Conservation (phyloP, 2,329 filamentous ascomycete species). For the Pseudogymnoascus sp. region DNA sequence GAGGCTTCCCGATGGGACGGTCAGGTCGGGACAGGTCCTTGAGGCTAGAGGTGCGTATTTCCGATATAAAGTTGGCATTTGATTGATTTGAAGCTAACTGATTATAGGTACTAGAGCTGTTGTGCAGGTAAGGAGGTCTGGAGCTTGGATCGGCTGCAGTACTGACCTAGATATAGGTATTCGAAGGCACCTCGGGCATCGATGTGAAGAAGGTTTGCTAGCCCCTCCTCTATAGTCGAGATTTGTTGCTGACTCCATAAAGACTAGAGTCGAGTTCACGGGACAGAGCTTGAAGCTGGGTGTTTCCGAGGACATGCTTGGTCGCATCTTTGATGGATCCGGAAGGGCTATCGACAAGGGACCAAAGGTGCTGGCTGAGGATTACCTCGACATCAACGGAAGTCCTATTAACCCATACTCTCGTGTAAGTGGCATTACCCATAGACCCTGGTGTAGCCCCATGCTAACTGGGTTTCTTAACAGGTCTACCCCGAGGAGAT, state of each 20-base stretch:
- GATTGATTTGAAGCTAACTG: conserved; percentile 16
- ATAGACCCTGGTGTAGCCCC: background rate
- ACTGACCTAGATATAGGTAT: conserved; percentile 57
- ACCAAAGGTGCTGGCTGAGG: conserved; percentile 93
- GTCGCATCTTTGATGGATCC: conserved; percentile 96
- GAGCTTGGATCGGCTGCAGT: conserved; percentile 11
- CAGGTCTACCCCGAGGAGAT: conserved; percentile 99
- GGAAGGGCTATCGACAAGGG: conserved; percentile 98
- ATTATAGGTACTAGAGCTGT: conserved; percentile 76
- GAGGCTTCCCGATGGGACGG: conserved; percentile 89
- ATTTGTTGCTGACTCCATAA: conserved; percentile 17
- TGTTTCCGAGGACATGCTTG: conserved; percentile 98
- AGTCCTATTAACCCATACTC: conserved; percentile 98
- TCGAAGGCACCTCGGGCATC: conserved; percentile 93
- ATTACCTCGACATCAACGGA: conserved; percentile 98
- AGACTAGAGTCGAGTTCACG: conserved; percentile 97
- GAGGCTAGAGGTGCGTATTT: conserved; percentile 76
- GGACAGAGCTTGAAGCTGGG: conserved; percentile 96
- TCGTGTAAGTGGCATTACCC: conserved; percentile 52
- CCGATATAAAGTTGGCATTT: background rate
- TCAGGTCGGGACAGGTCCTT: conserved; percentile 89
- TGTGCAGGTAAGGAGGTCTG: conserved; percentile 64
- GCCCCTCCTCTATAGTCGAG: background rate
- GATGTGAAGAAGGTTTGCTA: conserved; percentile 86
- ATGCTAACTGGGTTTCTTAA: background rate